Percentiles rank a stretch among this genome's conserved stretches.
Evolutionary conservation across 176 grass and related monocot species (phyloP).

Genomic region (Phoenix dactylifera): DNA sequence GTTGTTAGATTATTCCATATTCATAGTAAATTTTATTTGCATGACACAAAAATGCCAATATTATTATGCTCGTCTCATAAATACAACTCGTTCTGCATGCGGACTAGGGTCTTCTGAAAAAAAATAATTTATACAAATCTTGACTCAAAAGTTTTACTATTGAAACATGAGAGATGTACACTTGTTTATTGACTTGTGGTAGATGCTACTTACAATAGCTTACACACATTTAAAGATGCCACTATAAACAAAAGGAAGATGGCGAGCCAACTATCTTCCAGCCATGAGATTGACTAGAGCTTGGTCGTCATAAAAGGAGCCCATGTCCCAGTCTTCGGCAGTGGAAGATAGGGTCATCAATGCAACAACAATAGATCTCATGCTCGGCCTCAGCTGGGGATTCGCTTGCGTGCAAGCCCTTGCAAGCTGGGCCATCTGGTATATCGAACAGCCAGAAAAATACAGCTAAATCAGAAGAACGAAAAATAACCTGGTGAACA

Average conservation of each 20-base stretch:
- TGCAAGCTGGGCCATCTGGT: slow-evolving; percentile 60
- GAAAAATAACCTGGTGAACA: not conserved
- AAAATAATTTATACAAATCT: no score
- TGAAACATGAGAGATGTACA: no score
- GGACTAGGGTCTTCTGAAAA: no score
- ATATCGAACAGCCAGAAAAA: not conserved
- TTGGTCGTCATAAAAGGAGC: slow-evolving; percentile 44
- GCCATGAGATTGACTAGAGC: slow-evolving; percentile 62
- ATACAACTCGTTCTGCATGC: no score
- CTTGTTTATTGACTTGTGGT: no score
- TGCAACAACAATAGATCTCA: slow-evolving; percentile 73
- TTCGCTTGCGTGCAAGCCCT: slow-evolving; percentile 75
- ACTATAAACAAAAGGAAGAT: slow-evolving; percentile 1
- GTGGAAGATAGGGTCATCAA: slow-evolving; percentile 70
- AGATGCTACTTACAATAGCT: no score
- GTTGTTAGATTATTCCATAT: no score
- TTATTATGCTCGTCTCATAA: no score
- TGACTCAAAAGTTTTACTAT: no score
- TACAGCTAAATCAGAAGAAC: not conserved
- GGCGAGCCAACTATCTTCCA: slow-evolving; percentile 31
- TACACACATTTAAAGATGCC: no score
- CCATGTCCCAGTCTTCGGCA: slow-evolving; percentile 75
- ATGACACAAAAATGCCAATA: no score
- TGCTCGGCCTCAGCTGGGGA: slow-evolving; percentile 55
- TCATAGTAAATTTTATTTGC: no score